Evolutionary conservation across 1,139 yeast genomes (phyloP).

Genomic region (Zygoascus meyerae): DNA sequence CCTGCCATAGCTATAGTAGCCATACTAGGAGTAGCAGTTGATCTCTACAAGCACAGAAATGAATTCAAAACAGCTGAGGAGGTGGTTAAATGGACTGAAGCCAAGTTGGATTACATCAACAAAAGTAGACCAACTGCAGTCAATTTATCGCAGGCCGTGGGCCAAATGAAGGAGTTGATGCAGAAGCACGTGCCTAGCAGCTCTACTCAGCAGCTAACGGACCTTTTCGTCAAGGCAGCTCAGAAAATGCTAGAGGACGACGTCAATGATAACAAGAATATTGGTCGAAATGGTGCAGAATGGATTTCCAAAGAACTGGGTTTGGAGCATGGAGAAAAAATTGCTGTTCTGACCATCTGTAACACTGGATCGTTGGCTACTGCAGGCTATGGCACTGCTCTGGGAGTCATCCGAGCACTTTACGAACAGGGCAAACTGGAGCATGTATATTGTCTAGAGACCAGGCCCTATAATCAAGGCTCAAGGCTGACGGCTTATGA

Average conservation of each 20-base stretch:
- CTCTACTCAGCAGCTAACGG: constrained; percentile 34
- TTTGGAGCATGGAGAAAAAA: constrained; percentile 25
- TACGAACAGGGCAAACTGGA: constrained; percentile 41
- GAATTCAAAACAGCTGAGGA: constrained; percentile 12
- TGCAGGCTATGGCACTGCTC: constrained; percentile 95
- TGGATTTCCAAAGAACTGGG: constrained; percentile 43
- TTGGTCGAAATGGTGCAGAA: constrained; percentile 78
- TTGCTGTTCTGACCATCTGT: constrained; percentile 74
- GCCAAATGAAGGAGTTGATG: constrained; percentile 30
- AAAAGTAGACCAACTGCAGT: constrained; percentile 94
- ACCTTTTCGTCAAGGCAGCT: constrained; percentile 46
- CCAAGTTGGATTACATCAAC: constrained; percentile 58
- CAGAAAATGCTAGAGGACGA: constrained; percentile 66
- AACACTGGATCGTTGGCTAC: constrained; percentile 75
- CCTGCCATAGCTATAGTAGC: constrained; percentile 98
- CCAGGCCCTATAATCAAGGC: constrained; percentile 96
- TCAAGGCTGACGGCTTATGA: constrained; percentile 91
- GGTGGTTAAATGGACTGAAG: constrained; percentile 21
- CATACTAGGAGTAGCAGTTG: constrained; percentile 74
- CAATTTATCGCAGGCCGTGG: constrained; percentile 66
- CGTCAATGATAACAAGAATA: constrained; percentile 62
- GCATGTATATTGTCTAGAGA: constrained; percentile 84
- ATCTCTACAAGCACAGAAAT: constrained; percentile 34
- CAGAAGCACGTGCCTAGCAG: constrained; percentile 36
- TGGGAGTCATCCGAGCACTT: constrained; percentile 80